Base-by-base conservation (phyloP, 495 filamentous ascomycete species). In the Astrothelium subdiscretum region DNA sequence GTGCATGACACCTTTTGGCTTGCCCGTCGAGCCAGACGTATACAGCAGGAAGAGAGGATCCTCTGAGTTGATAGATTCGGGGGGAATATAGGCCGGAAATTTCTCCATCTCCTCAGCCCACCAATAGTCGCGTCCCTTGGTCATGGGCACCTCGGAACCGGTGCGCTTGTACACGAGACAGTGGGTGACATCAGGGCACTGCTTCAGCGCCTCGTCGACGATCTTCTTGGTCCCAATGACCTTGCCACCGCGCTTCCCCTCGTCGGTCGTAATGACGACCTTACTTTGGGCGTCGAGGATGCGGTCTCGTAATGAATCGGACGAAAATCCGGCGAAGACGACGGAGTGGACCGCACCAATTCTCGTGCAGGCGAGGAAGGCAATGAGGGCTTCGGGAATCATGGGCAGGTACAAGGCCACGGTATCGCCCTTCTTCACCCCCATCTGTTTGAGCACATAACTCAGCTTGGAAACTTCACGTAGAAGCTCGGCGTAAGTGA, bases 1-100 rank as follows among this genome's bases (percentile, higher is more conserved):
- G 81, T 97, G 94, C 91, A 97, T 90, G 32, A 99, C 89, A 75
- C 94, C 94, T 85, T 99, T 99, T 44, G 94, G 94, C 80, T 97
- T 96, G 27, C 94, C 94, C 18, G 94, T 99, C 0, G 92, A 97
- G 11, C 94, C 94, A 42, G 94, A 97, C 1, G 94, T 99, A 77
- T 99, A 97, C 59, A 99, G 86, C 61, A 99, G 76, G 85, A 97
- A 99, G 11, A 99, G 83, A 48, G 94, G 95, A 67, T 99, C 94
- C 74, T 99, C 94, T 1, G 94, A 88, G 78, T 78, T 88, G 81
- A 99, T 85, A 59, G 85, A 73, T 76, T 92, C 91, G 12, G 92
- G 92, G 27, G 92, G 79, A 69, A 92, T 82, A 78, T 97, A 97
- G 59, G 83, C 78, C 31, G 95, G 94, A 79, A 87, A 97, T 76